Conservation (phyloP, 768 basidiomycete genomes). For the Amanita molliuscula region DNA sequence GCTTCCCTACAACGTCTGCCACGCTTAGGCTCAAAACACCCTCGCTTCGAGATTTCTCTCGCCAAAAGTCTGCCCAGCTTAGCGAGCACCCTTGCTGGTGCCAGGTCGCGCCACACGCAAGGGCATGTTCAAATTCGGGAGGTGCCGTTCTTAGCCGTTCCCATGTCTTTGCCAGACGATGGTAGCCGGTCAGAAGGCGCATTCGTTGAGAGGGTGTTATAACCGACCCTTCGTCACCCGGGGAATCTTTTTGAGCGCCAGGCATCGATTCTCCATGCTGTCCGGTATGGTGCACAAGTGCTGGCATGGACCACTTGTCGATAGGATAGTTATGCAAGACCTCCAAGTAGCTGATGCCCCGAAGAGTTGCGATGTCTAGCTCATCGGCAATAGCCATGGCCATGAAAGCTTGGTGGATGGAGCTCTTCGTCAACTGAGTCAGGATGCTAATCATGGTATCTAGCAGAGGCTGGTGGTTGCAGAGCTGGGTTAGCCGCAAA, state of each 20-base stretch:
- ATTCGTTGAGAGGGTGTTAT: conserved; percentile 51
- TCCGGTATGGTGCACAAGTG: conserved; percentile 18
- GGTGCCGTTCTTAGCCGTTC: conserved; percentile 49
- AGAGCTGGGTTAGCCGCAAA: conserved; percentile 57
- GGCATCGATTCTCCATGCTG: background rate
- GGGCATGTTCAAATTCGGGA: conserved; percentile 53
- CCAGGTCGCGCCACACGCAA: conserved; percentile 57
- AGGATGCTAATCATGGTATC: conserved; percentile 50
- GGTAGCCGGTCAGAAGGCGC: conserved; percentile 59
- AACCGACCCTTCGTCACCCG: background rate
- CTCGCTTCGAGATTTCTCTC: conserved; percentile 59
- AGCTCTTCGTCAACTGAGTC: conserved; percentile 49
- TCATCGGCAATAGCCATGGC: conserved; percentile 71
- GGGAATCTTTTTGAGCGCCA: background rate
- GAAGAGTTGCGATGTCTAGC: conserved; percentile 45
- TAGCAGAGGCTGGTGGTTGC: conserved; percentile 50
- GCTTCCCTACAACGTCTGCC: conserved; percentile 58
- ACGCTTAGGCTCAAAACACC: conserved; percentile 45
- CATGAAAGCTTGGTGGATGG: conserved; percentile 58
- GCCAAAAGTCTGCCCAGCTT: conserved; percentile 74
- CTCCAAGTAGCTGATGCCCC: conserved; percentile 61
- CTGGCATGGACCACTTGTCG: conserved; percentile 22
- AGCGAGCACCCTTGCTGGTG: conserved; percentile 64
- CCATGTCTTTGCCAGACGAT: conserved; percentile 58
- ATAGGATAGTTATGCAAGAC: conserved; percentile 56